Base-by-base conservation (phyloP, 768 basidiomycete species). In the Rhizopogon vinicolor region DNA sequence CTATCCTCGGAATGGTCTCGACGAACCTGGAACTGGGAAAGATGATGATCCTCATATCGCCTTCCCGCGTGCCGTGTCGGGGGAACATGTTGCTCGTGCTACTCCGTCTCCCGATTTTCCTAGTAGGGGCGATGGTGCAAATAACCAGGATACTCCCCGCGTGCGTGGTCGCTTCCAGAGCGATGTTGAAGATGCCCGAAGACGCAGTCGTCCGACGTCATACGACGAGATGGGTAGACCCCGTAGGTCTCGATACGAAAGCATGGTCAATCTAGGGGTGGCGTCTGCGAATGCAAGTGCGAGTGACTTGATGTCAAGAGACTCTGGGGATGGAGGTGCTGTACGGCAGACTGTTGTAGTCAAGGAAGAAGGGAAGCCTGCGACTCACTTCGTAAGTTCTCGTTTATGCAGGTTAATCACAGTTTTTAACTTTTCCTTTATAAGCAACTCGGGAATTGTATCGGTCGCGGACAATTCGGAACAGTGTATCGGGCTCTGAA, bases 361-460 rank as follows among this genome's bases (percentile, higher is more conserved):
- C 46, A 77, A 80, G 66, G 93, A 94, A 74, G 85, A 89, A 59
- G 91, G 91, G 50, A 89, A 87, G 74, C 74, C 84, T 16, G 78
- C 89, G 7, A 83, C 87, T 51, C 87, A 86, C 67, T 93, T 89
- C 68, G 93, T 94, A 67, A 80, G 93, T 79, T 41, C 19, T 46
- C 31, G 18, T 39, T 44, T 44, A 13, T 58, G 41, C 50, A 49
- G 49, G 54, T 58, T 66, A 28, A 62, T 25, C 25, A 42, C 14
- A 16, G 31, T 35, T 10, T 33, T 16, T 49, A 33, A 49, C 35
- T 37, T 49, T 40, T 51, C 41, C 18, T 9, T 43, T 53, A 61
- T 31, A 65, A 98, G 96, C 93, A 96, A 94, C 79, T 99, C 18
- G 96, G 96, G 31, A 95, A 97, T 71, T 95, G 93, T 68, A 96